Base-by-base conservation (phyloP, 345 rosid genomes). In the Boechera retrofracta region DNA sequence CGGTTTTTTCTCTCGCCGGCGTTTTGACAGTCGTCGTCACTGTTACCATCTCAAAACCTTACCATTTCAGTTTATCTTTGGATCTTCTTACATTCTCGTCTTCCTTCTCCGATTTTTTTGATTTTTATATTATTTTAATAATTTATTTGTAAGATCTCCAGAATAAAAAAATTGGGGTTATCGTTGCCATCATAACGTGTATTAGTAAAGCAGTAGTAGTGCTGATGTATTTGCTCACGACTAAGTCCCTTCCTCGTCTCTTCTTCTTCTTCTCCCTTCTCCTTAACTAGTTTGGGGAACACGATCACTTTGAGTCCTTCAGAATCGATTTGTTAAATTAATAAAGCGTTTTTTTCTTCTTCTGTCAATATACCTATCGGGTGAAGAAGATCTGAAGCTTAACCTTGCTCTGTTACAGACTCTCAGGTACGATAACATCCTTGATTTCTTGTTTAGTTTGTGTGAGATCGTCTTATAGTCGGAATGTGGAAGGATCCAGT, bases 181-280 rank as follows among this genome's bases (percentile, higher is more conserved):
- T 78, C 24, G 57, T 72, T 78, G 73, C 64, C 77, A 78, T 60
- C 74, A 68, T 79, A 69, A 79, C 79, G 79, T 76, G 80, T 10
- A 59, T 74, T 62, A 60, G 69, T 67, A 75, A 12, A 57, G 64
- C 69, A 44, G 58, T 39, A 78, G 79, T 83, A 65, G 89, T 86
- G 86, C 82, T 82, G 35, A 81, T 69, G 75, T 79, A 77, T 75
- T 78, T 83, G 80, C 73, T 80, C 87, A 75, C 87, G 82, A 88
- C 87, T 79, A 44, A 64, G 86, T 84, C 82, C 32, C 76, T 74
- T 67, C 62, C 66, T 59, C 68, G 55, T 77, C 74, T 59, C 73
- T 53, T 70, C 71, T 76, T 47, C 39, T 65, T 39, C 78, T 71
- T 0, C 59, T 35, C 13, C 44, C 16, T 56, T 10, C 9, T 56